Conservation (phyloP, 148 eudicot genomes). For the Arctostaphylos glauca region DNA sequence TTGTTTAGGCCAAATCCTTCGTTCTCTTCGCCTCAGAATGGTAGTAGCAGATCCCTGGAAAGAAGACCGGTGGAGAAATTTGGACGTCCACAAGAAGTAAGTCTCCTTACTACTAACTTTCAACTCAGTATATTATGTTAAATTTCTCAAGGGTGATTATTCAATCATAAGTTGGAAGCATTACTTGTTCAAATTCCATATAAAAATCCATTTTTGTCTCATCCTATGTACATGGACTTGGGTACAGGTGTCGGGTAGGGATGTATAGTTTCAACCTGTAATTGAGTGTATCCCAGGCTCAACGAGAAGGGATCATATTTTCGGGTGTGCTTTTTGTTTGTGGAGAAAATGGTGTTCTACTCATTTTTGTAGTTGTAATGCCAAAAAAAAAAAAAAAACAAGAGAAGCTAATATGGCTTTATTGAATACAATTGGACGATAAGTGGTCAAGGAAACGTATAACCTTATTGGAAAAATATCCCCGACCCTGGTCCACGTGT, state of each 20-base stretch:
- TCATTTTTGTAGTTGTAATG: neutral
- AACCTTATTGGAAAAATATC: neutral
- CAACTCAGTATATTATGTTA: neutral
- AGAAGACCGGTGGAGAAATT: conserved; percentile 31
- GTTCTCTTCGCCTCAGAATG: conserved; percentile 33
- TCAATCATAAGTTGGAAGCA: neutral
- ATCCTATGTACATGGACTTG: neutral
- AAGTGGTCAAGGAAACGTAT: neutral
- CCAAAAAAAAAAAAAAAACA: too few species aligned
- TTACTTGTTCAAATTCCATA: neutral
- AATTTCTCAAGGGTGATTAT: neutral
- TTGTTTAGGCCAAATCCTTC: conserved; percentile 47
- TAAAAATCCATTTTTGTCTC: neutral
- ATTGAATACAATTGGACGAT: neutral
- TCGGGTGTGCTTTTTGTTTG: neutral
- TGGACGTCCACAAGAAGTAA: conserved; percentile 36
- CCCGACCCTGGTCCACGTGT: neutral
- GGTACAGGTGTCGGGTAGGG: neutral
- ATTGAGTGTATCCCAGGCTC: neutral
- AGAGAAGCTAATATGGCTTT: neutral
- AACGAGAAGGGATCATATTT: neutral
- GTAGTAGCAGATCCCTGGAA: conserved; percentile 23
- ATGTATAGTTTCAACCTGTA: neutral
- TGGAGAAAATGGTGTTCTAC: neutral
- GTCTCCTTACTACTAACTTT: conserved; percentile 8